These are phyloP conservation scores for Pseudoscleropodium purum DNA, from an alignment of 225 moss, liverwort and hornwort genomes.

Conservation along the genomic window DNA sequence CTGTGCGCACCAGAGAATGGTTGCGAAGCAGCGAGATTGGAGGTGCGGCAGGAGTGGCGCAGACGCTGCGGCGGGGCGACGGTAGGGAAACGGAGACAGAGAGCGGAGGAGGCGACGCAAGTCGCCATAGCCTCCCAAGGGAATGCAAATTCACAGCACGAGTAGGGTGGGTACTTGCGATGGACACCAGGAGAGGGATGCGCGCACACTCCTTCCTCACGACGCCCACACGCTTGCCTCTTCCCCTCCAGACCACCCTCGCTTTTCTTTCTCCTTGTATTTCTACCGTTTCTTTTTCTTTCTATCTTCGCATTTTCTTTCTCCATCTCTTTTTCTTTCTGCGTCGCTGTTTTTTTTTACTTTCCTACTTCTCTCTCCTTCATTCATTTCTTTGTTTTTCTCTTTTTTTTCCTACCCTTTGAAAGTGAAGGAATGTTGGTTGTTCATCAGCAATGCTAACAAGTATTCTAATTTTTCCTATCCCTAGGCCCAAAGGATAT, in stretches of 20 bases:
- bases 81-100: neutral
- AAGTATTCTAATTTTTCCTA: neutral
- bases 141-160: neutral
- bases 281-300: neutral
- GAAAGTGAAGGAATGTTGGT: neutral
- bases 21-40: neutral
- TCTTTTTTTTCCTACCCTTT: neutral
- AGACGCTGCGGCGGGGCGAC: neutral
- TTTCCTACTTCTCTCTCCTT: neutral
- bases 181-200: neutral
- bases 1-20: neutral
- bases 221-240: neutral
- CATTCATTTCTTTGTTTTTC: neutral
- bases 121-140: constrained; percentile 8
- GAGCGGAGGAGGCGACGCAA: neutral
- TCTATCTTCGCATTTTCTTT: neutral
- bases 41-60: neutral
- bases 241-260: too few species aligned
- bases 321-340: neutral
- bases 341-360: neutral
- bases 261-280: neutral
- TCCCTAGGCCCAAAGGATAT: fast-evolving
- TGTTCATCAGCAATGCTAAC: neutral
- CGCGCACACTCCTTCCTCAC: neutral
- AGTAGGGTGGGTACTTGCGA: neutral